These are phyloP conservation scores for Aspergillus caelatus DNA, from an alignment of 2,329 filamentous ascomycete species.

Conservation along the genomic window DNA sequence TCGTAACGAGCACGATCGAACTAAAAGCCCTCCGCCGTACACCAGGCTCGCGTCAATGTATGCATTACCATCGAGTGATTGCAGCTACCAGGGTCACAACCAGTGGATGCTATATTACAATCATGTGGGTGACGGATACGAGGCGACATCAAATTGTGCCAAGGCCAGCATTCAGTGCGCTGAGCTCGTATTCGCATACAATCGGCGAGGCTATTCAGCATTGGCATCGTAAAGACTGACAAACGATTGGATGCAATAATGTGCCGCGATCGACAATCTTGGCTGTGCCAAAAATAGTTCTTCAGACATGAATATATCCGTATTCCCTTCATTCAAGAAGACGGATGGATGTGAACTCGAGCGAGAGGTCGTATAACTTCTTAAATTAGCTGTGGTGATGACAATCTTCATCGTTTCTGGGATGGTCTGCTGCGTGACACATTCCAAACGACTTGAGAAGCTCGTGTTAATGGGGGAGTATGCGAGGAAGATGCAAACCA, in stretches of 20 bases:
- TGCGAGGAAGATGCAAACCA: too few species aligned
- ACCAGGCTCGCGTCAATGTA: not conserved
- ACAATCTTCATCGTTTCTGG: not conserved
- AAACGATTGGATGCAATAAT: not conserved
- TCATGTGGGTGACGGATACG: not conserved
- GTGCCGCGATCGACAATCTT: not conserved
- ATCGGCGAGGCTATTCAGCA: not conserved
- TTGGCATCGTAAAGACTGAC: not conserved
- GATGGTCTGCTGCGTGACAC: not conserved
- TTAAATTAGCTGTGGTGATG: not conserved
- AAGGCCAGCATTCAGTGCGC: not conserved
- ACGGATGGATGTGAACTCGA: not conserved
- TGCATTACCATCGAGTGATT: not conserved
- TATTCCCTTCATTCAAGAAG: not conserved
- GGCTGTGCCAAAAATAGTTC: not conserved
- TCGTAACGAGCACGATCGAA: too few species aligned
- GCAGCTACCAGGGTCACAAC: not conserved
- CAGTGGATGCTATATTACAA: not conserved
- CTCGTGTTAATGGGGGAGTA: not conserved
- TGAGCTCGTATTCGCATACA: not conserved
- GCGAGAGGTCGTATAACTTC: not conserved
- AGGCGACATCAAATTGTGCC: not conserved
- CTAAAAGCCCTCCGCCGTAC: not conserved
- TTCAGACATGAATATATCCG: not conserved
- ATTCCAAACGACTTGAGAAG: too few species aligned